These are phyloP conservation scores for Anisogramma anomala DNA, from an alignment of 2,329 filamentous ascomycete species.

Conservation along the genomic window DNA sequence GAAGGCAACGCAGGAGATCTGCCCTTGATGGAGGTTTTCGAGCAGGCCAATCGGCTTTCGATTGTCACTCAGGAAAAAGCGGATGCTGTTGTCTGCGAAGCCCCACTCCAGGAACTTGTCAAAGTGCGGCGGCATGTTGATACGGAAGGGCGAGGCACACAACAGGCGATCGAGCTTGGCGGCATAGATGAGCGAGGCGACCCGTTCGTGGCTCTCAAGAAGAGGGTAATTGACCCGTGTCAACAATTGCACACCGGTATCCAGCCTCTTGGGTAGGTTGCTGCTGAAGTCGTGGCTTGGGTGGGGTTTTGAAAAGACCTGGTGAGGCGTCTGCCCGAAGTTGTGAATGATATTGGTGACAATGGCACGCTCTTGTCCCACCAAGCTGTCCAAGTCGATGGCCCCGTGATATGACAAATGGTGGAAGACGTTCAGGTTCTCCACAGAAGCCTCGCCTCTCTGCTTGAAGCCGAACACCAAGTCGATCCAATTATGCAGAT, in stretches of 20 bases:
- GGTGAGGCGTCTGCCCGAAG: slow-evolving; percentile 93
- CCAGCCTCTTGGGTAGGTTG: slow-evolving; percentile 57
- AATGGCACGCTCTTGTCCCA: slow-evolving; percentile 75
- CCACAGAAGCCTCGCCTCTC: slow-evolving; percentile 79
- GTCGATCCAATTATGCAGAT: slow-evolving; percentile 92
- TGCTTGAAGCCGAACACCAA: slow-evolving; percentile 92
- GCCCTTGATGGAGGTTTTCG: slow-evolving; percentile 86
- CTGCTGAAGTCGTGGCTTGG: slow-evolving; percentile 59
- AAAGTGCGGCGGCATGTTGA: slow-evolving; percentile 76
- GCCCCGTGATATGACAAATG: slow-evolving; percentile 91
- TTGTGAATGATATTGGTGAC: slow-evolving; percentile 97
- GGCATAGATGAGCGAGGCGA: slow-evolving; percentile 68
- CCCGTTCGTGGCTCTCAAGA: slow-evolving; percentile 63
- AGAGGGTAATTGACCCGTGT: slow-evolving; percentile 69
- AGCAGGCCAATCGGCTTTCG: slow-evolving; percentile 74
- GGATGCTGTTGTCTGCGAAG: slow-evolving; percentile 81
- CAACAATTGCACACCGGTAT: slow-evolving; percentile 65
- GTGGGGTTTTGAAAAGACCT: slow-evolving; percentile 78
- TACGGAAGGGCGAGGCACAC: slow-evolving; percentile 69
- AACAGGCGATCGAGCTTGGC: slow-evolving; percentile 71
- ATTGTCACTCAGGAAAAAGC: slow-evolving; percentile 78
- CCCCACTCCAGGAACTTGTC: slow-evolving; percentile 96
- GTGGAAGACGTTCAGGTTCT: slow-evolving; percentile 90
- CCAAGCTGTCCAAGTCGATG: slow-evolving; percentile 82
- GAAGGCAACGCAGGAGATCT: slow-evolving; percentile 73